Base-by-base conservation (phyloP, 2,329 filamentous ascomycete species). In the Ceratocystis alfenasii region DNA sequence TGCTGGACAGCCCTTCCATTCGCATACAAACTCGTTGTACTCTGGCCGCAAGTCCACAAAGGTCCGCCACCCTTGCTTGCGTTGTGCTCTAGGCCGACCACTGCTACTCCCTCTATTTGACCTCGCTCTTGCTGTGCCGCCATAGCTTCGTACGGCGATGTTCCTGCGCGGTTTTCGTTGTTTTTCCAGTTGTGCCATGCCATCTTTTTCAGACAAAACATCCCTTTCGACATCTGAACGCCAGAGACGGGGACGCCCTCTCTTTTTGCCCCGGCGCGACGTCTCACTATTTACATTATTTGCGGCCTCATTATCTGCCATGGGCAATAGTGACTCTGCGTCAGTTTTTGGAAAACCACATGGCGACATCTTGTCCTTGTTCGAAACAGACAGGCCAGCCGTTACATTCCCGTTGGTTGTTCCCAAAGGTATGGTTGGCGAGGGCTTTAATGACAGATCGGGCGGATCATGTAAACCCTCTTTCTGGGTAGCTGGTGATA, bases 1-100 rank as follows among this genome's bases (percentile, higher is more conserved):
- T 2, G 84, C 84, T 36, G 76, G 78, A 70, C 84, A 87, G 0
- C 75, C 75, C 25, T 74, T 69, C 84, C 84, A 87, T 71, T 86
- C 82, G 72, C 84, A 87, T 8, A 78, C 67, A 70, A 83, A 87
- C 1, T 76, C 72, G n/a, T 78, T 66, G 69, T 81, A 85, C 3
- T 73, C 73, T 5, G 80, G 77, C 25, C 76, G 71, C 25, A 78
- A 71, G 22, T 69, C 70, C 33, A 73, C 71, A 67, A 81, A 84
- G 33, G 80, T 44, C 53, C 63, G 48, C 63, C 66, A 63, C 41
- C 50, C 41, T 5, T 44, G 36, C 6, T 59, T 65, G 36, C 20
- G 20, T 15, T 25, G 20, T 20, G 55, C 44, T 10, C 17, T 30
- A 30, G 25, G 53, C 28, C 28, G 53, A 7, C 20, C 25, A 17